Evolutionary conservation across 352 stramenopile species (phyloP).

Genomic region (Pythium utonaiense): DNA sequence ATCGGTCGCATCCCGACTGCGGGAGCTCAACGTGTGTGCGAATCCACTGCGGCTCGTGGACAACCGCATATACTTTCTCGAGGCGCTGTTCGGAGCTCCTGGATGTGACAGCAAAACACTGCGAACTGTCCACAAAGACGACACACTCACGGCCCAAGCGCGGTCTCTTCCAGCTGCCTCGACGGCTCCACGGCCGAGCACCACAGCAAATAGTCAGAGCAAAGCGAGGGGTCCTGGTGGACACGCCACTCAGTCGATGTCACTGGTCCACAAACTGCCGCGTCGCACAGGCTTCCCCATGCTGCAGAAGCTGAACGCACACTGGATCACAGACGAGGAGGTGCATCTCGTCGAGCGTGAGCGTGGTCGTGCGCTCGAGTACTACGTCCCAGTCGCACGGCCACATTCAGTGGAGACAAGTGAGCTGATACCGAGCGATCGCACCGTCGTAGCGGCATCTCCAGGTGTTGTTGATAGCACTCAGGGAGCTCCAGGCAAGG

Average conservation of each 20-base stretch:
- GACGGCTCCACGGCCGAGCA: not conserved
- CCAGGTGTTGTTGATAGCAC: not conserved
- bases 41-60: conserved; percentile 61
- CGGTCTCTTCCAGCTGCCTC: not conserved
- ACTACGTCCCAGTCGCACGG: conserved; percentile 27
- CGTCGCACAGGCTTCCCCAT: conserved; percentile 53
- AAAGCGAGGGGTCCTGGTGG: too few species aligned
- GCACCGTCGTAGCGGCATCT: not conserved
- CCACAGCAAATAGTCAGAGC: not conserved
- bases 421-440: not conserved
- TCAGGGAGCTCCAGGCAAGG: not conserved
- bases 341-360: conserved; percentile 47
- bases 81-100: conserved; percentile 40
- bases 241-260: conserved; percentile 7
- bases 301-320: conserved; percentile 53
- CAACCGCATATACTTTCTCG: conserved; percentile 71
- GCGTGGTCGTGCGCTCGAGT: conserved; percentile 39
- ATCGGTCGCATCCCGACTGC: conserved; percentile 35
- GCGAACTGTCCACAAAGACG: conserved; percentile 35
- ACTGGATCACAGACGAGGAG: conserved; percentile 60
- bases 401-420: not conserved
- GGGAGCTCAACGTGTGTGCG: conserved; percentile 45
- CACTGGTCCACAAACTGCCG: conserved; percentile 44
- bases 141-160: conserved; percentile 26
- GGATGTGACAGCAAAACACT: conserved; percentile 34